Conservation (phyloP, 1,284 basidiomycete genomes). For the Mrakiaceae sp. region DNA sequence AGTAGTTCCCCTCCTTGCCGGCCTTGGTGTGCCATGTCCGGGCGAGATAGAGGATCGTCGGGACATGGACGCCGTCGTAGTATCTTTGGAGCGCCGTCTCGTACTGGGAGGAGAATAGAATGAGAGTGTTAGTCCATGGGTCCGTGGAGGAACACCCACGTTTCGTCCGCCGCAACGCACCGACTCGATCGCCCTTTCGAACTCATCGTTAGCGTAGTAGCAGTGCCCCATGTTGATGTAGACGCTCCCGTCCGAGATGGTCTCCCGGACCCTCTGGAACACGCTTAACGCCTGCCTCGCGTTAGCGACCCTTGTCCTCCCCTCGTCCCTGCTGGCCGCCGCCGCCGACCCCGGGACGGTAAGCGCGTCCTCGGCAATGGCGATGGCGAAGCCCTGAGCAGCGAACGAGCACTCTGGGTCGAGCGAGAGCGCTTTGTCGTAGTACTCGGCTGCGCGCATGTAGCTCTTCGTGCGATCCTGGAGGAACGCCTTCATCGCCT, state of each 20-base stretch:
- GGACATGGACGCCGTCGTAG: conserved; percentile 55
- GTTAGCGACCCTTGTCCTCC: conserved; percentile 47
- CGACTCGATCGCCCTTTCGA: conserved; percentile 83
- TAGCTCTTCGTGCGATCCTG: conserved; percentile 68
- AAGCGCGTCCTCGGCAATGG: conserved; percentile 76
- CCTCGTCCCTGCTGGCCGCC: conserved; percentile 45
- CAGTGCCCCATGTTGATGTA: conserved; percentile 93
- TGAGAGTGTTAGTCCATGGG: background rate
- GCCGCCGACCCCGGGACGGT: conserved; percentile 39
- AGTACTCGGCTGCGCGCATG: conserved; percentile 72
- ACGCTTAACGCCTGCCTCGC: conserved; percentile 73
- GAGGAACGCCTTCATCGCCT: conserved; percentile 44
- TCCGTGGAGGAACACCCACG: background rate
- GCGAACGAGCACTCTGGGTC: conserved; percentile 78
- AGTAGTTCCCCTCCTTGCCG: conserved; percentile 68
- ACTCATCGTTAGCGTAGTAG: conserved; percentile 79
- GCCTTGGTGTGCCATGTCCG: conserved; percentile 87
- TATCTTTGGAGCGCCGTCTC: conserved; percentile 70
- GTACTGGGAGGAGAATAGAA: conserved; percentile 46
- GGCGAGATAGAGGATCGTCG: conserved; percentile 68
- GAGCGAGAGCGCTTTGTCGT: conserved; percentile 70
- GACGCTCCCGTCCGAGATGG: conserved; percentile 69
- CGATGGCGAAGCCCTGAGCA: conserved; percentile 84
- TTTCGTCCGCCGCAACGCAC: conserved; percentile 43
- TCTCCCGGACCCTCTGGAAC: conserved; percentile 79